Conservation (phyloP, 768 basidiomycete species). For the Mycena rebaudengoi region DNA sequence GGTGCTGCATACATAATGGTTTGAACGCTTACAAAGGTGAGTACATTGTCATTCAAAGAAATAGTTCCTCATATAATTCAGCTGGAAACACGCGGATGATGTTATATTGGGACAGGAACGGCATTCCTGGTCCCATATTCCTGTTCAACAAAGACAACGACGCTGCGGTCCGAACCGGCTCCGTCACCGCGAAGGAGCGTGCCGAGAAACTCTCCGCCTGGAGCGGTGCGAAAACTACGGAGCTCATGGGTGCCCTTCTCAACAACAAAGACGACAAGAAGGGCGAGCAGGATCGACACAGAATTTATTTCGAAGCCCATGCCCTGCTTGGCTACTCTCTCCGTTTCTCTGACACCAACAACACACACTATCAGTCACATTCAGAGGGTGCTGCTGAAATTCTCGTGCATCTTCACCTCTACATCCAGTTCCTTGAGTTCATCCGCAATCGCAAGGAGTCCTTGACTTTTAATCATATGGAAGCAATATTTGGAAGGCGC, state of each 20-base stretch:
- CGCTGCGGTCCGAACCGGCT: constrained; percentile 17
- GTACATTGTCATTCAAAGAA: not conserved
- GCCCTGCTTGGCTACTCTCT: constrained; percentile 18
- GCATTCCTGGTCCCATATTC: constrained; percentile 21
- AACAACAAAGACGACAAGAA: constrained; percentile 44
- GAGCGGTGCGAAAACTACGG: constrained; percentile 26
- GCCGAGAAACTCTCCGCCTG: constrained; percentile 21
- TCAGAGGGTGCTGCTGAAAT: constrained; percentile 36
- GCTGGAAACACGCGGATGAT: constrained; percentile 23
- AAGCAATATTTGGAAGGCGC: too few relatives aligned
- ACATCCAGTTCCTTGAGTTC: constrained; percentile 33
- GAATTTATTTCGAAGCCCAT: constrained; percentile 22
- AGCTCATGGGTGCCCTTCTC: constrained; percentile 30
- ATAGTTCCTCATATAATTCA: not conserved
- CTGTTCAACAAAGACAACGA: constrained; percentile 35
- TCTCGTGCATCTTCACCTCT: constrained; percentile 30
- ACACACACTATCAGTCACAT: constrained; percentile 38
- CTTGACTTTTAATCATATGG: too few relatives aligned
- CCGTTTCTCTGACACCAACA: constrained; percentile 43
- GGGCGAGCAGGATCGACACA: constrained; percentile 35
- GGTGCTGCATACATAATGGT: constrained; percentile 41
- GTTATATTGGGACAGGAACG: constrained; percentile 19
- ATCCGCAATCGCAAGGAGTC: constrained; percentile 40
- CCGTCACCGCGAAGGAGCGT: not conserved
- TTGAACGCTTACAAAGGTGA: constrained; percentile 34